Evolutionary conservation across 192 early-diverging fungal species (phyloP), one percentile per base, ranked within the genome.

Genomic region (Coemansia sp.): DNA sequence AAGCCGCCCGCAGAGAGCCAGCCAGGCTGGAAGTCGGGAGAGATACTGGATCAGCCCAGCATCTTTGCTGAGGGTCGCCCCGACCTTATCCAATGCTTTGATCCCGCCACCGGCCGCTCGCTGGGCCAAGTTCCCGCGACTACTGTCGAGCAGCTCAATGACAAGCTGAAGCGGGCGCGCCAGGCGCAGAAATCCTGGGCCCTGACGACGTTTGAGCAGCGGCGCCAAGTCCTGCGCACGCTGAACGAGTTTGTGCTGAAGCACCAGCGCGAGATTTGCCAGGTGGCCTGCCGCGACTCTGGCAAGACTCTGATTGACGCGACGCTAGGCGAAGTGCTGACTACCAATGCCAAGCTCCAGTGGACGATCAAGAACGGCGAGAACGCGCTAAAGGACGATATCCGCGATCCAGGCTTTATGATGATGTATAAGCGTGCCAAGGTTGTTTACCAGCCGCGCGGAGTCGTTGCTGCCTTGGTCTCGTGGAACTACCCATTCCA

Each of bases 401-500:
- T 82, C 55, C 87, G 91, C 64, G 82, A 83, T 36, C 81, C 88
- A 2, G 89, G 89, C 21, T 73, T 87, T 33, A 76, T 95, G 62
- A 88, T 92, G 83, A 82, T 87, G 72, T 89, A 92, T 77, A 94
- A 94, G 69, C 52, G 77, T 0, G 88, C 92, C 21, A 85, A 86
- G 52, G 86, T 95, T 26, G 86, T 89, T 20, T 94, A 92, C 70
- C 84, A 87, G 59, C 93, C 93, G 6, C 82, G 91, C 65, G 93
- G 93, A 18, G 89, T 93, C 3, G 89, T 93, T 2, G 87, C 90
- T 11, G 90, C 90, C 21, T 72, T 95, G 62, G 92, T 95, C 1
- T 88, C 86, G 25, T 95, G 93, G 93, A 95, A 95, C 75, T 95
- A 95, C 64, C 93, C 93, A 31, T 89, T 90, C 76, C 90, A 91